Evolutionary conservation across 176 grass and related monocot genomes (phyloP), one percentile per base, ranked within the genome.

Genomic region (Triticum timopheevii): DNA sequence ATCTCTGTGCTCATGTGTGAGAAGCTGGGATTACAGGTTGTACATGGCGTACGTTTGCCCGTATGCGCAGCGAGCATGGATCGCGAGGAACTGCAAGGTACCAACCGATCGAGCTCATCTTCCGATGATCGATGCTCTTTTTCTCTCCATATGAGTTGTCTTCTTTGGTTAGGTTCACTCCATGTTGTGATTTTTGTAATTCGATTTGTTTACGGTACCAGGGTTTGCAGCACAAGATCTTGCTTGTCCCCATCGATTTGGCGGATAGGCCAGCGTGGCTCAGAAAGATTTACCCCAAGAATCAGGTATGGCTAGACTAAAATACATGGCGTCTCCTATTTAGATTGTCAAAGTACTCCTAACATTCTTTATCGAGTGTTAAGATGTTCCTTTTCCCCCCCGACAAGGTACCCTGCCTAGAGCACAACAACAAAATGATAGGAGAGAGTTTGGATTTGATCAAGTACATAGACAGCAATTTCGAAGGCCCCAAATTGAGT

Each of bases 391-490:
- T 16, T 65, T 69, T 40, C 0, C n/a, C 19, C 19, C 4, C 58
- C 6, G 11, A 77, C 65, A 91, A 92, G 95, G 62, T 97, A 16
- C 95, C 95, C 44, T 83, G 92, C 47, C 64, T 97, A 40, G 95
- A 97, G 69, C 88, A 97, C 80, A 86, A 92, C 13, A 92, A 94
- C 10, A 85, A 84, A 80, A 77, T 97, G 15, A 86, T 78, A 50
- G 92, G 92, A 76, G 88, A 97, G 81, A 94, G 92, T 23, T 83
- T 94, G 65, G 86, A 97, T 86, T 22, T 97, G 84, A 85, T 94
- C 76, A 91, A 91, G 84, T 97, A 89, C 79, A 92, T 94, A 2
- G 84, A 92, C 30, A 78, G 22, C 40, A 79, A 89, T 72, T 97
- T 97, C 63, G 84, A 87, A 45, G 92, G 92, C 25, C 92, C 90